These are phyloP conservation scores for Euphorbia schlechtendalii DNA, from an alignment of 441 rosid genomes.

Conservation along the genomic window DNA sequence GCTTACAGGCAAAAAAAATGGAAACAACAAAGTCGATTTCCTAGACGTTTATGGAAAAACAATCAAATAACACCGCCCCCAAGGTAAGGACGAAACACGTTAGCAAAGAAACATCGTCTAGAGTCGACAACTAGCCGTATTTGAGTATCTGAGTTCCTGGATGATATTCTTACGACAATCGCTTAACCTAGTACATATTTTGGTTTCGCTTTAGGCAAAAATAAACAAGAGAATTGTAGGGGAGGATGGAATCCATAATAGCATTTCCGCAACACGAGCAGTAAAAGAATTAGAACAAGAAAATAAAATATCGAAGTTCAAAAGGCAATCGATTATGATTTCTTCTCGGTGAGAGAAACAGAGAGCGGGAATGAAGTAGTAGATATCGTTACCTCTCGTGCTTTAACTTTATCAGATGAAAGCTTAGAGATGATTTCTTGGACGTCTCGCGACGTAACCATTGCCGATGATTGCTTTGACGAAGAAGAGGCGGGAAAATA, in stretches of 20 bases:
- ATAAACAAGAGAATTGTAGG: background rate
- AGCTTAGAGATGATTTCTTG: slow-evolving; percentile 83
- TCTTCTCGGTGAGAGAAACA: background rate
- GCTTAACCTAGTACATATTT: background rate
- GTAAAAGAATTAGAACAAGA: no score
- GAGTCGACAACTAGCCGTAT: background rate
- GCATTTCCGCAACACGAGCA: background rate
- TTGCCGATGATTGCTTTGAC: no score
- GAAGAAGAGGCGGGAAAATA: no score
- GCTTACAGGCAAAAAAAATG: no score
- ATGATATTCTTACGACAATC: background rate
- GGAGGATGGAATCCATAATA: background rate
- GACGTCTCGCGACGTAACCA: slow-evolving; percentile 65
- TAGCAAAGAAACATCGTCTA: background rate
- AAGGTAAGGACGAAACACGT: background rate
- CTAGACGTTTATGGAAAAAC: no score
- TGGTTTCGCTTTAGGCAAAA: background rate
- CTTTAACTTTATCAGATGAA: slow-evolving; percentile 87
- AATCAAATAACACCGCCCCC: background rate
- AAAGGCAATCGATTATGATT: background rate
- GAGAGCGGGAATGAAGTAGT: background rate
- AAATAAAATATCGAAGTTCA: background rate
- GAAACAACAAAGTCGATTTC: no score
- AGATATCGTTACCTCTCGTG: slow-evolving; percentile 53
- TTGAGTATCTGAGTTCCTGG: no score